A percentile compares a stretch with the other conserved stretches of the same genome.
phyloP scores from a whole-genome alignment of 1,284 basidiomycete genomes.

The Apiotrichum brassicae region DNA sequence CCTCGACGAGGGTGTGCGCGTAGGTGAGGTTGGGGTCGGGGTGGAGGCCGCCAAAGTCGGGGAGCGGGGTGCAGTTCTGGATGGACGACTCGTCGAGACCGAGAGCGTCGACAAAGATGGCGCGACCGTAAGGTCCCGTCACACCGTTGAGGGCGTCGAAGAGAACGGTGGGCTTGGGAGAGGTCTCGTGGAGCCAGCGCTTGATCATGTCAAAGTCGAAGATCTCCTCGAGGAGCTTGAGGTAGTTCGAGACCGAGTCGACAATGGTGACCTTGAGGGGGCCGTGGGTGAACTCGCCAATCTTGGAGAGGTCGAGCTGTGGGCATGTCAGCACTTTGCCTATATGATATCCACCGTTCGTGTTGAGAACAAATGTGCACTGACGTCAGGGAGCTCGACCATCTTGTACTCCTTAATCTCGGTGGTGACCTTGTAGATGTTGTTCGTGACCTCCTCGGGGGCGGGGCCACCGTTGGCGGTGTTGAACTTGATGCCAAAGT shows the following conservation, averaged over 20 bases:
- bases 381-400: conserved; percentile 68
- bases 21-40: conserved; percentile 99
- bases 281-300: conserved; percentile 73
- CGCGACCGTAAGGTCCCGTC: conserved; percentile 90
- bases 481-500: conserved; percentile 99
- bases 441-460: conserved; percentile 87
- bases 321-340: not conserved
- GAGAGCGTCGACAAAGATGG: conserved; percentile 78
- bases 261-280: conserved; percentile 83
- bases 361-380: conserved; percentile 28
- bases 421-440: conserved; percentile 88
- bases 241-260: conserved; percentile 88
- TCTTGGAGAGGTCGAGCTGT: conserved; percentile 78
- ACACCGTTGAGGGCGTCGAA: conserved; percentile 97
- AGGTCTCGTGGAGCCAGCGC: conserved; percentile 64
- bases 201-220: conserved; percentile 95
- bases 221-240: conserved; percentile 75
- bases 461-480: conserved; percentile 94
- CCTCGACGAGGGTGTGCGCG: conserved; percentile 88
- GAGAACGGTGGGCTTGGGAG: conserved; percentile 69
- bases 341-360: no score
- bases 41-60: conserved; percentile 95
- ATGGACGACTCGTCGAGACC: conserved; percentile 72
- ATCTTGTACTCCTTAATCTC: conserved; percentile 78
- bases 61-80: conserved; percentile 85